Evolutionary conservation across 2,329 filamentous ascomycete species (phyloP), one percentile per base, ranked within the genome.

Genomic region (Microdochium nivale): DNA sequence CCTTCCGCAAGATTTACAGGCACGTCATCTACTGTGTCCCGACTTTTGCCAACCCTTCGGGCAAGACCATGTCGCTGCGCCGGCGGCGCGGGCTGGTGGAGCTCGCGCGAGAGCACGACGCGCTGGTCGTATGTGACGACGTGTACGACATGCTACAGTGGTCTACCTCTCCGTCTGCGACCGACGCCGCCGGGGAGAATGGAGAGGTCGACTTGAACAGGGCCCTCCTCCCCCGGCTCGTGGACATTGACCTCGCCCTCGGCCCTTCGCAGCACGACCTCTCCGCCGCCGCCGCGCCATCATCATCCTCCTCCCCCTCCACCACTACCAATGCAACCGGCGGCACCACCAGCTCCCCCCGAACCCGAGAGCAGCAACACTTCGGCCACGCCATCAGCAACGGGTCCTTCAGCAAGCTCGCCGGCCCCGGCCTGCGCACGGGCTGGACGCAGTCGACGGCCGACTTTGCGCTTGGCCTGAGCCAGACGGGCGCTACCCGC

Each of bases 61-160:
- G 86, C 27, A 86, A 86, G 62, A 90, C 88, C 2, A 92, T 95
- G 84, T 83, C 84, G 14, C 67, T 90, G 3, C 65, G 69, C 19
- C 79, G 86, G 25, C 80, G 94, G 3, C 71, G 83, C 56, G 73
- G 73, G 11, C 76, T 97, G 3, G 83, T 97, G 24, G 72, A 74
- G n/a, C 69, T 96, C 7, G 92, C 92, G 0, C 79, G 92, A 52
- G 75, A 83, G 53, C 82, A 86, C 65, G 84, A 97, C 65, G 89
- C 88, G 7, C 77, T 97, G n/a, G 69, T 96, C 51, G 77, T 96
- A 25, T 81, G 81, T 48, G 92, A 97, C 69, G 94, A 99, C 66
- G 90, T 97, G 10, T 99, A 99, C 65, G 92, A 97, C 66, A 86
- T 92, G 58, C 75, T 97, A 4, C 87, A 91, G 64, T 96, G 90